Evolutionary conservation across 345 rosid genomes (phyloP).

Genomic region (Erodium maritimum): DNA sequence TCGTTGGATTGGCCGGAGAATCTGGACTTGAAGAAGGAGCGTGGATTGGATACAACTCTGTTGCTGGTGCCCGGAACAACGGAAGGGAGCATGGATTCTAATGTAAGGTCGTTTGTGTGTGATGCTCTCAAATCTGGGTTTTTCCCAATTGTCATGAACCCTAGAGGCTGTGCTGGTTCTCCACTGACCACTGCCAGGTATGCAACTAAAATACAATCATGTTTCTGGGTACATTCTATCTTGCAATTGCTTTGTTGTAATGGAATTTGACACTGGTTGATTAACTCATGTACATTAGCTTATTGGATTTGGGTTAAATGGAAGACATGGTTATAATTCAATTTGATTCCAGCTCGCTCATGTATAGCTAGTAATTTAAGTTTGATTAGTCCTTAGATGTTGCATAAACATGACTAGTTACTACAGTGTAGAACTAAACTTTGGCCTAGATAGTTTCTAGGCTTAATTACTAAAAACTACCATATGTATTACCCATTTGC

Average conservation of each 20-base stretch:
- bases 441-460: no score
- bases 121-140: conserved; percentile 52
- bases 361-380: no score
- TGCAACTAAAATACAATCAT: conserved; percentile 7
- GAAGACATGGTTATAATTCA: no score
- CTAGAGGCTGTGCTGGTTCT: conserved; percentile 96
- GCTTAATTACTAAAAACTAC: no score
- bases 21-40: conserved; percentile 65
- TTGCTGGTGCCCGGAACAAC: conserved; percentile 72
- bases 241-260: conserved; percentile 4
- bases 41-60: conserved; percentile 72
- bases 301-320: no score
- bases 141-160: conserved; percentile 88
- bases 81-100: conserved; percentile 56
- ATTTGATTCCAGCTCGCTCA: no score
- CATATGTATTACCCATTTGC: no score
- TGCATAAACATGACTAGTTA: no score
- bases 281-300: no score
- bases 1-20: conserved; percentile 85
- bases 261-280: background rate
- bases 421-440: no score
- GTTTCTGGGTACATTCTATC: background rate
- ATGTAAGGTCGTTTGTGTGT: conserved; percentile 43
- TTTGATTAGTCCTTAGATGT: no score
- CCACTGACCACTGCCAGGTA: conserved; percentile 87